Percentiles rank a stretch among this genome's conserved stretches.
These are phyloP conservation scores for Salix arbutifolia DNA, from an alignment of 345 rosid genomes.

Conservation along the genomic window DNA sequence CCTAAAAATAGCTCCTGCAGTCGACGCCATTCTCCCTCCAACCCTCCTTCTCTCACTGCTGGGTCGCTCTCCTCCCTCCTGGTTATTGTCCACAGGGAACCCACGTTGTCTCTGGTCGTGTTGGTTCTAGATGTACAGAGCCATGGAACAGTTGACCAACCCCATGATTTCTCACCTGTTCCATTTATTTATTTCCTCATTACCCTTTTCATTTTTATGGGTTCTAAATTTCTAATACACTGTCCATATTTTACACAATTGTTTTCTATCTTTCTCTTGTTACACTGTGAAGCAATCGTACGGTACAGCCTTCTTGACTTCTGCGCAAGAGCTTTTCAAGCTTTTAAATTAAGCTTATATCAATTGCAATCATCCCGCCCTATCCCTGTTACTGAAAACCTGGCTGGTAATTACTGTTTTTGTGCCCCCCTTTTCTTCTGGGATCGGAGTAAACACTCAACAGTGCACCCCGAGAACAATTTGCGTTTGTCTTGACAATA, in stretches of 20 bases:
- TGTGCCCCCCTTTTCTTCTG: neutral
- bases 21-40: neutral
- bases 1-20: neutral
- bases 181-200: neutral
- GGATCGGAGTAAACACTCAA: neutral
- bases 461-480: too few relatives aligned
- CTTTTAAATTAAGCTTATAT: neutral
- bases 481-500: neutral
- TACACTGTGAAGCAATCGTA: neutral
- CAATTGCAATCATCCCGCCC: neutral
- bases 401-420: neutral
- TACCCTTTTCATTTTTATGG: neutral
- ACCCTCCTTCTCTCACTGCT: neutral
- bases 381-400: neutral
- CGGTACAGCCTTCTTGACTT: neutral
- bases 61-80: slow-evolving; percentile 13
- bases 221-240: neutral
- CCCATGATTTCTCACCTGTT: neutral
- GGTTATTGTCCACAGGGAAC: neutral
- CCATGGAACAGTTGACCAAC: neutral
- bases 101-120: neutral
- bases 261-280: neutral
- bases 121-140: neutral
- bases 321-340: neutral
- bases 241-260: neutral